These are phyloP conservation scores for Bocquillonia castaneifolia DNA, from an alignment of 441 rosid genomes.

Conservation along the genomic window DNA sequence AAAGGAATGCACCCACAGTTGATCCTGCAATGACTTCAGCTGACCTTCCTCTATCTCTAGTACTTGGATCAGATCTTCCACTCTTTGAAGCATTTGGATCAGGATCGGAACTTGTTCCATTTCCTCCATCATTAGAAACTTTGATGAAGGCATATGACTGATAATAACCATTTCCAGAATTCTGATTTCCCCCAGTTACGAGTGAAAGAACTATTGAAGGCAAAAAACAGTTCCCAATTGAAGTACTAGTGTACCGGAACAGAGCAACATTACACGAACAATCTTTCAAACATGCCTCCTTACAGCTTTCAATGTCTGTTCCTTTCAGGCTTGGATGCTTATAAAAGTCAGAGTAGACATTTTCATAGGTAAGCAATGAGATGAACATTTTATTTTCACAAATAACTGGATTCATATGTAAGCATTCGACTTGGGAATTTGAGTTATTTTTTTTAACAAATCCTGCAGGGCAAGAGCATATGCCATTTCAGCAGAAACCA, in stretches of 20 bases:
- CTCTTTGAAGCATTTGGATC: not conserved
- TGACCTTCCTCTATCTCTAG: not conserved
- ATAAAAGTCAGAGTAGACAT: no score
- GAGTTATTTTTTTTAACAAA: no score
- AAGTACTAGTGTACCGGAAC: not conserved
- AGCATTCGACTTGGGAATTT: no score
- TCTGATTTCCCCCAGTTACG: not conserved
- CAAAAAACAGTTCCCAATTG: slow-evolving; percentile 2
- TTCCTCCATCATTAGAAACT: not conserved
- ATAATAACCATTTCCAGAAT: not conserved
- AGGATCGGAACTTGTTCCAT: no score
- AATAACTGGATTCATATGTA: no score
- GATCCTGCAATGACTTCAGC: not conserved
- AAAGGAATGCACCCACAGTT: not conserved
- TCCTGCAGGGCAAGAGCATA: not conserved
- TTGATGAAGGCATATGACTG: not conserved
- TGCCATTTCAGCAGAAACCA: not conserved
- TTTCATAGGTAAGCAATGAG: no score
- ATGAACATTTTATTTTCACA: no score
- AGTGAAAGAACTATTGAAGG: slow-evolving; percentile 11
- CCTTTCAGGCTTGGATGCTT: not conserved
- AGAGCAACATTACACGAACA: slow-evolving; percentile 11
- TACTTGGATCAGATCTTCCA: no score
- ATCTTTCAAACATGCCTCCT: slow-evolving; percentile 3
- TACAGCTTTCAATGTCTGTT: slow-evolving; percentile 9